phyloP scores from a whole-genome alignment of 2,329 filamentous ascomycete species.

The Coniochaeta sp. region DNA sequence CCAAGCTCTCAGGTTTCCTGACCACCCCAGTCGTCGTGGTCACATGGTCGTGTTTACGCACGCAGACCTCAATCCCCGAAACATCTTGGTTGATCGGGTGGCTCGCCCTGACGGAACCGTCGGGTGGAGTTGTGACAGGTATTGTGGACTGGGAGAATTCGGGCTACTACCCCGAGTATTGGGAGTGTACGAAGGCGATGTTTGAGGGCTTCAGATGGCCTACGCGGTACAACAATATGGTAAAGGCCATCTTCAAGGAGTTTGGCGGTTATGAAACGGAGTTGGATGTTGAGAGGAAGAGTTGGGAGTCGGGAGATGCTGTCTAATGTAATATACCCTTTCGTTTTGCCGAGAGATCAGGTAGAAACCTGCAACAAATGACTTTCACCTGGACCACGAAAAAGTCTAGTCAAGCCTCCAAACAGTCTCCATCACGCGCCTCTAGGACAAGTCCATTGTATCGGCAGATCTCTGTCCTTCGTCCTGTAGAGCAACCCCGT shows the following conservation, averaged over 20 bases:
- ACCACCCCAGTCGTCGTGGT: slow-evolving; percentile 20
- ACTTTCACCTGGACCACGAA: too few relatives aligned
- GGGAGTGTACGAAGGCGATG: slow-evolving; percentile 19
- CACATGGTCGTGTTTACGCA: slow-evolving; percentile 24
- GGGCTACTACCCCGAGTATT: slow-evolving; percentile 21
- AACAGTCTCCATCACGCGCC: too few relatives aligned
- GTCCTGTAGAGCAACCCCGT: too few relatives aligned
- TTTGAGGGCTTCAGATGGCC: slow-evolving; percentile 14
- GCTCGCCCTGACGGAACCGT: slow-evolving; percentile 13
- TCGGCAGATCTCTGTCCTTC: too few relatives aligned
- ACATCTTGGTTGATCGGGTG: slow-evolving; percentile 21
- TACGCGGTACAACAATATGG: slow-evolving; percentile 7
- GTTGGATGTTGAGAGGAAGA: slow-evolving; percentile 13
- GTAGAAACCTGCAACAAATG: too few relatives aligned
- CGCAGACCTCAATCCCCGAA: slow-evolving; percentile 23
- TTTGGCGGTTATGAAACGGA: slow-evolving; percentile 15
- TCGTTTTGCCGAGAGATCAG: too few relatives aligned
- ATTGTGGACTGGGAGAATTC: slow-evolving; percentile 22
- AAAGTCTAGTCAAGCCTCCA: too few relatives aligned
- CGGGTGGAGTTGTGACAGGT: slow-evolving; percentile 16
- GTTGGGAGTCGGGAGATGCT: slow-evolving; percentile 11
- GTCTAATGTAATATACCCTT: too few relatives aligned
- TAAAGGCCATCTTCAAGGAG: slow-evolving; percentile 10
- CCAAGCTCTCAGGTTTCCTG: slow-evolving; percentile 17
- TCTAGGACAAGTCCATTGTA: too few relatives aligned